Evolutionary conservation across 768 basidiomycete genomes (phyloP).

Genomic region (Leucocoprinus leucothites): DNA sequence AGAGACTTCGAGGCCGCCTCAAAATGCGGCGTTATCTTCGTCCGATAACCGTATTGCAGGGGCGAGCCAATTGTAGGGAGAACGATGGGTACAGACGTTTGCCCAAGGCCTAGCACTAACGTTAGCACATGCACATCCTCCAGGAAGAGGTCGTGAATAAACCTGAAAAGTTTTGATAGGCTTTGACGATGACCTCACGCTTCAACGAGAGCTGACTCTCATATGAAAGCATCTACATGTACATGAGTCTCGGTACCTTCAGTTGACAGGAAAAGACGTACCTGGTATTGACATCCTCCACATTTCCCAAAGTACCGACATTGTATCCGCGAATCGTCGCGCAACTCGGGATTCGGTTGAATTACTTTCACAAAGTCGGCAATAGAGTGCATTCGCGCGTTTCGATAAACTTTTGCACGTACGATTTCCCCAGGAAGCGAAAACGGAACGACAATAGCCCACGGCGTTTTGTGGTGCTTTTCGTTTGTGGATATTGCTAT

Average conservation of each 20-base stretch:
- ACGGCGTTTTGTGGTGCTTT: conserved; percentile 39
- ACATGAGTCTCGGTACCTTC: background rate
- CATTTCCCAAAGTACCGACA: conserved; percentile 91
- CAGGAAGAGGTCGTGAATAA: conserved; percentile 12
- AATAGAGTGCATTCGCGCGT: conserved; percentile 67
- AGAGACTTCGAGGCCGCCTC: conserved; percentile 60
- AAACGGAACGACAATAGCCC: conserved; percentile 85
- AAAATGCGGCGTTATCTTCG: conserved; percentile 97
- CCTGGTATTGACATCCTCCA: conserved; percentile 95
- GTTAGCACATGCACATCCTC: background rate
- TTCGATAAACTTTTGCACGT: conserved; percentile 67
- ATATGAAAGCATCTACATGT: conserved; percentile 76
- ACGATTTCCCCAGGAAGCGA: conserved; percentile 82
- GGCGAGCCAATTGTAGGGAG: conserved; percentile 83
- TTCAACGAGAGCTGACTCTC: conserved; percentile 85
- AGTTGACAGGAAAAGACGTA: conserved; percentile 23
- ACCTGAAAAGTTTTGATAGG: conserved; percentile 77
- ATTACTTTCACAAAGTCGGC: conserved; percentile 72
- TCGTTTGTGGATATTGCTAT: conserved; percentile 50
- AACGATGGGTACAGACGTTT: conserved; percentile 58
- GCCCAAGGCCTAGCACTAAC: conserved; percentile 44
- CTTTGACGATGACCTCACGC: conserved; percentile 79
- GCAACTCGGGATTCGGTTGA: conserved; percentile 55
- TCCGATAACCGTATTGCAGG: conserved; percentile 87
- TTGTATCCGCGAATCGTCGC: conserved; percentile 62